A percentile compares a stretch with the other conserved stretches of the same genome.
These are phyloP conservation scores for Yarrowia galli DNA, from an alignment of 1,139 yeast genomes.

Conservation along the genomic window DNA sequence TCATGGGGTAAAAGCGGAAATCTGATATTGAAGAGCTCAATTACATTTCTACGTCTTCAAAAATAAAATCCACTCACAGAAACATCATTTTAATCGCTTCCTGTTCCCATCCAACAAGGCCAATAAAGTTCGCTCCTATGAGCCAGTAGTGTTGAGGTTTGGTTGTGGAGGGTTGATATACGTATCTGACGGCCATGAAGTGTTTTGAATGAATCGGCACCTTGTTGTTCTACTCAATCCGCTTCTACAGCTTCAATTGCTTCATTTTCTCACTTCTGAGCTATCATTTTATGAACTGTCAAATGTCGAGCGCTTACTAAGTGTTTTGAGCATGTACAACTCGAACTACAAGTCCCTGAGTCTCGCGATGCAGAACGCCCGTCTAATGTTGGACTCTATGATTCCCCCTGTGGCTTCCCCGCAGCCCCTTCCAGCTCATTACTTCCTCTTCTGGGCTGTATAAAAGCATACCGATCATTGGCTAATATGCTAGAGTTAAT, in stretches of 20 bases:
- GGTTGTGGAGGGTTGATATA: neutral
- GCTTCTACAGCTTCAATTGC: neutral
- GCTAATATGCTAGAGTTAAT: constrained; percentile 15
- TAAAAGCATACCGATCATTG: constrained; percentile 30
- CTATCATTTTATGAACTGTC: too few species aligned
- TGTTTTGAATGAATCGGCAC: neutral
- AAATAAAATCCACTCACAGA: neutral
- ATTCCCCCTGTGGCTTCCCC: neutral
- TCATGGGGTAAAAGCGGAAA: neutral
- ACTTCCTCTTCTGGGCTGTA: constrained; percentile 3
- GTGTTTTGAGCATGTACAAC: too few species aligned
- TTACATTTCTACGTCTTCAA: neutral
- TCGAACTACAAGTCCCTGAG: too few species aligned
- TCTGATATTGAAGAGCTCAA: neutral
- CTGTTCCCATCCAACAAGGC: neutral
- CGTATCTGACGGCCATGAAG: neutral
- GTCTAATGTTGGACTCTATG: neutral
- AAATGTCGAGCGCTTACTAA: too few species aligned
- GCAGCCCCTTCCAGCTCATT: neutral
- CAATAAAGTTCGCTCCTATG: neutral
- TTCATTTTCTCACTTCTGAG: neutral
- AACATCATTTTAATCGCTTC: neutral
- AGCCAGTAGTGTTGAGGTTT: constrained; percentile 27
- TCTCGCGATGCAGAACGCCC: neutral
- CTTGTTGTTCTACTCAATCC: neutral